These are phyloP conservation scores for Suhomyces guaymorum DNA, from an alignment of 1,139 yeast species.

Conservation along the genomic window DNA sequence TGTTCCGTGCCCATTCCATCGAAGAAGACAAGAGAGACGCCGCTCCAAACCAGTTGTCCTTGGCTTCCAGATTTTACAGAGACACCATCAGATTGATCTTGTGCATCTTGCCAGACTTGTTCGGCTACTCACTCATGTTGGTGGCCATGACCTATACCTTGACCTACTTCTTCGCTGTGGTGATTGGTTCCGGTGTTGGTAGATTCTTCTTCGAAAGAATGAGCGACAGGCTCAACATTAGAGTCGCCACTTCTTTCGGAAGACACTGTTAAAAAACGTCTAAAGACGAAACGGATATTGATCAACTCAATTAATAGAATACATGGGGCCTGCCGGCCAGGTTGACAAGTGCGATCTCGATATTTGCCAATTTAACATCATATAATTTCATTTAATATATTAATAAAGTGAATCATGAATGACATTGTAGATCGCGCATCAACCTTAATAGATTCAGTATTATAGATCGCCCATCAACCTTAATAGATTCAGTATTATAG, in stretches of 20 bases:
- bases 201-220: conserved; percentile 67
- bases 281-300: neutral
- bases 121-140: conserved; percentile 73
- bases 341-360: too few species aligned
- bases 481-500: too few species aligned
- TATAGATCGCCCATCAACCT: too few species aligned
- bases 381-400: too few species aligned
- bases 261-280: conserved; percentile 10
- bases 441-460: too few species aligned
- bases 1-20: conserved; percentile 4
- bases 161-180: conserved; percentile 69
- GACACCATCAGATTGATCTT: conserved; percentile 56
- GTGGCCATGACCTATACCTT: conserved; percentile 72
- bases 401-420: too few species aligned
- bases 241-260: conserved; percentile 14
- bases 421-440: too few species aligned
- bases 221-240: conserved; percentile 35
- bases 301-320: neutral
- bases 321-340: too few species aligned
- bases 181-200: conserved; percentile 66
- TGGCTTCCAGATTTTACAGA: conserved; percentile 38
- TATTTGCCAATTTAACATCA: too few species aligned
- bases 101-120: conserved; percentile 61
- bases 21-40: conserved; percentile 7
- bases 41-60: conserved; percentile 16